A percentile compares a stretch with the other conserved stretches of the same genome.
Evolutionary conservation across 805 yeast genomes (phyloP).

Genomic region (Torulaspora indica): DNA sequence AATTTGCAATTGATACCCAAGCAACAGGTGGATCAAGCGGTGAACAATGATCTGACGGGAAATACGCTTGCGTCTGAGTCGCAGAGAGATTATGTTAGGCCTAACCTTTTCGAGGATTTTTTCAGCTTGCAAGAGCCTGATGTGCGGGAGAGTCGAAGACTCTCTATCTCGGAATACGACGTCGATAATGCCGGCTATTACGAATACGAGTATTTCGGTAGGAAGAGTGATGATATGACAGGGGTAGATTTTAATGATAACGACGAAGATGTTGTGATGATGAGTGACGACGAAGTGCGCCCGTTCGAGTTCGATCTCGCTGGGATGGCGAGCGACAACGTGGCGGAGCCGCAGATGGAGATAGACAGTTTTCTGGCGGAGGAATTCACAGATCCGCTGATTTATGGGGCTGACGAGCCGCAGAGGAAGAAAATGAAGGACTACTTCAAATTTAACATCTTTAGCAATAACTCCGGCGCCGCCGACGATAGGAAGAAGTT

Average conservation of each 20-base stretch:
- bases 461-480: conserved; percentile 14
- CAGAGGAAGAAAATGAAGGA: conserved; percentile 25
- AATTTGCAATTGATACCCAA: conserved; percentile 19
- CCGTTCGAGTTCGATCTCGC: conserved; percentile 8
- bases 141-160: conserved; percentile 15
- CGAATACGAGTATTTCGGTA: conserved; percentile 32
- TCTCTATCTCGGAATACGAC: conserved; percentile 32
- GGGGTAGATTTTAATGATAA: conserved; percentile 6
- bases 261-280: conserved; percentile 12
- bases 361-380: background rate
- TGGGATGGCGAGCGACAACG: conserved; percentile 1
- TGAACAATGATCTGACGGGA: conserved; percentile 31
- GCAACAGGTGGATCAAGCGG: conserved; percentile 10
- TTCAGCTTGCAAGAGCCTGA: conserved; percentile 8
- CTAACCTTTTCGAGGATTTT: conserved; percentile 11
- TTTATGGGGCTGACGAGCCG: background rate
- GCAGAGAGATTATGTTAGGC: background rate
- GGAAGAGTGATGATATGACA: background rate
- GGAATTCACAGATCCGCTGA: conserved; percentile 4
- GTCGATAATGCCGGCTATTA: conserved; percentile 28
- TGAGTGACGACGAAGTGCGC: conserved; percentile 14
- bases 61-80: conserved; percentile 26
- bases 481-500: conserved; percentile 21
- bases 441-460: conserved; percentile 30
- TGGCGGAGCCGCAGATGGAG: conserved; percentile 10